These are phyloP conservation scores for Penicillium decumbens DNA, from an alignment of 2,329 filamentous ascomycete genomes.

Conservation along the genomic window DNA sequence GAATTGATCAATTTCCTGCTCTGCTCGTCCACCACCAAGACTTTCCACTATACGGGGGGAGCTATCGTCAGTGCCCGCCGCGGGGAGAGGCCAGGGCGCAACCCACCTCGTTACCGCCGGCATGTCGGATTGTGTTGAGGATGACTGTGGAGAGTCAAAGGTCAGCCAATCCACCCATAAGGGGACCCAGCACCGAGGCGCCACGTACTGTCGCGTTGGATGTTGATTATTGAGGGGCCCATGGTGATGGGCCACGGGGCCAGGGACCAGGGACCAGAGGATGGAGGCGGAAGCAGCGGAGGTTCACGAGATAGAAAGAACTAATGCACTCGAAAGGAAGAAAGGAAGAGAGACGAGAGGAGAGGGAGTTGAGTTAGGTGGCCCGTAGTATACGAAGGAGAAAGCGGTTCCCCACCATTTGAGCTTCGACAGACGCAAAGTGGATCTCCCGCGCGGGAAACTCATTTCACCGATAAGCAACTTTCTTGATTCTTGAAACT, in stretches of 20 bases:
- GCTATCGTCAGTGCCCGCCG: slow-evolving; percentile 26
- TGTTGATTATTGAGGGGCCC: slow-evolving; percentile 77
- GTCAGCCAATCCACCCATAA: slow-evolving; percentile 12
- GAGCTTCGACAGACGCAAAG: slow-evolving; percentile 17
- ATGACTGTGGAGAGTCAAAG: slow-evolving; percentile 52
- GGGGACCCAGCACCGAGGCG: slow-evolving; percentile 1
- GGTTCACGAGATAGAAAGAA: neutral
- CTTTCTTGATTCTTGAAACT: slow-evolving; percentile 4
- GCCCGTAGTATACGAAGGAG: slow-evolving; percentile 26
- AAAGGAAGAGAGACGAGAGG: neutral
- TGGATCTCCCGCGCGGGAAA: slow-evolving; percentile 22
- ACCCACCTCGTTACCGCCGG: slow-evolving; percentile 73
- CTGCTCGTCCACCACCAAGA: slow-evolving; percentile 79
- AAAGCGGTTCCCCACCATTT: slow-evolving; percentile 27
- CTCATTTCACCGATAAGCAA: slow-evolving; percentile 20
- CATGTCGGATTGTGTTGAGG: slow-evolving; percentile 67
- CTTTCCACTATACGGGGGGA: slow-evolving; percentile 72
- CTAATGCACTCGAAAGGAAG: neutral
- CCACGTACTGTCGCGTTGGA: slow-evolving; percentile 69
- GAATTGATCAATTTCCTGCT: slow-evolving; percentile 86
- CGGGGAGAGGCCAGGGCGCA: slow-evolving; percentile 24
- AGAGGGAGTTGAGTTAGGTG: slow-evolving; percentile 8
- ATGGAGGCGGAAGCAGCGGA: slow-evolving; percentile 8
- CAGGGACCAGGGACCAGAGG: neutral
- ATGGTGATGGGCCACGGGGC: slow-evolving; percentile 50